Evolutionary conservation across 768 basidiomycete genomes (phyloP), one percentile per base, ranked within the genome.

Genomic region (Lactarius quietus): DNA sequence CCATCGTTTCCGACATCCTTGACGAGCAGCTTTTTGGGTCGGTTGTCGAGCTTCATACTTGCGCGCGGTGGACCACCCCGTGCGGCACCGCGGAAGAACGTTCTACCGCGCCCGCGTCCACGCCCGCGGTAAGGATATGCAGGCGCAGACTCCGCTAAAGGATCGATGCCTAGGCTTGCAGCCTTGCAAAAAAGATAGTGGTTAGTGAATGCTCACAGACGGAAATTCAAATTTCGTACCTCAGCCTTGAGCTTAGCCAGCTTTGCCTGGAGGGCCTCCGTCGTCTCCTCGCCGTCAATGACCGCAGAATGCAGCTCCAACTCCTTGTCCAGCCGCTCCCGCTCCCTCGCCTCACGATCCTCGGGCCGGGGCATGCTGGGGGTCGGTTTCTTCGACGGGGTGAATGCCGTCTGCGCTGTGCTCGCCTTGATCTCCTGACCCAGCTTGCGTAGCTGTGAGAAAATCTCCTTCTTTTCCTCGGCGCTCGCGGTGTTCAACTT

Each of bases 1-100:
- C 79, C 78, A n/a, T 79, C 79, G 23, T 82, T 81, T 39, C 79
- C 76, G 10, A 84, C 84, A 41, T 88, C 90, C 72, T 91, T 88
- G 33, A 97, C 79, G 26, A 89, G 76, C 28, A 97, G 77, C 75
- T 85, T 88, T 78, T 87, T 90, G 12, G 94, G 90, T 20, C 94
- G 85, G 72, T 95, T 93, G 75, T 97, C 94, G 33, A 97, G 83
- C 72, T 90, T 90, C 89, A 96, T 90, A 71, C 87, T 93, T 12
- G 81, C 78, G 48, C 88, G 83, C 12, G 86, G 81, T 54, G 84
- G 81, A 3, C 84, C 86, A 63, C 91, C 90, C 53, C 91, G 84
- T 68, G 83, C 79, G 10, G 79, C 81, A 48, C 82, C 82, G 17
- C 89, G 84, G 74, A 81, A 85, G 71, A 82, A 87, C 17, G 83